A percentile compares a stretch with the other conserved stretches of the same genome.
Conservation (phyloP, 2,329 filamentous ascomycete species). For the Fusarium temperatum region DNA sequence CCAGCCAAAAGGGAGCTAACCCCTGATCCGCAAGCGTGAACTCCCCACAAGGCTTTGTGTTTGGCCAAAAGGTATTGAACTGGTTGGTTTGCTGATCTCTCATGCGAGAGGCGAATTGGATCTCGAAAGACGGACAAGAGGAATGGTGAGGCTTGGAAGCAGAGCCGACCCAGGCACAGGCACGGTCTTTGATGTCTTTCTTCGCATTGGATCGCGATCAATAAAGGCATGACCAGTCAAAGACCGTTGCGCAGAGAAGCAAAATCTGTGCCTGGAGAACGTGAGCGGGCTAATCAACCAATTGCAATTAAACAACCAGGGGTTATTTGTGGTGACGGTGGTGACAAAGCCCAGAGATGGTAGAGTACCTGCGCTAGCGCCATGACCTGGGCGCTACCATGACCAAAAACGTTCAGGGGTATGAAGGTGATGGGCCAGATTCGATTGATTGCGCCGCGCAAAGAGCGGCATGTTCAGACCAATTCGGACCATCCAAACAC, state of each 20-base stretch:
- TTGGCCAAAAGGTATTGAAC: neutral
- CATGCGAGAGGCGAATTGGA: slow-evolving; percentile 5
- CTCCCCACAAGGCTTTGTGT: slow-evolving; percentile 23
- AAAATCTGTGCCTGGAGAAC: slow-evolving; percentile 26
- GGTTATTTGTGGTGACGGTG: slow-evolving; percentile 31
- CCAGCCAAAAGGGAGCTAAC: slow-evolving; percentile 9
- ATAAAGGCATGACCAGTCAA: slow-evolving; percentile 5
- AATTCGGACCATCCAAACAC: neutral
- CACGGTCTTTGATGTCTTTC: neutral
- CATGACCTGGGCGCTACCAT: slow-evolving; percentile 13
- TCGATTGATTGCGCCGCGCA: slow-evolving; percentile 18
- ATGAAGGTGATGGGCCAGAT: neutral
- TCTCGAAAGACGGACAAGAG: neutral
- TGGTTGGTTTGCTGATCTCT: slow-evolving; percentile 7
- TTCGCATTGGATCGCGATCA: slow-evolving; percentile 6
- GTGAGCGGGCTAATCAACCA: slow-evolving; percentile 10
- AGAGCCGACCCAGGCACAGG: neutral
- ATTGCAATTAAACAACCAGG: slow-evolving; percentile 13
- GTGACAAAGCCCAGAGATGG: slow-evolving; percentile 21
- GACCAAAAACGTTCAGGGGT: slow-evolving; percentile 15
- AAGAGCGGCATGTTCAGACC: slow-evolving; percentile 11
- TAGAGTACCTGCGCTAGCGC: slow-evolving; percentile 35
- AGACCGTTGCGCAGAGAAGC: slow-evolving; percentile 2
- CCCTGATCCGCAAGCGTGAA: slow-evolving; percentile 26
- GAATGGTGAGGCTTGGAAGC: slow-evolving; percentile 22